Conservation (phyloP, 1,284 basidiomycete species). For the Marasmius sp. region DNA sequence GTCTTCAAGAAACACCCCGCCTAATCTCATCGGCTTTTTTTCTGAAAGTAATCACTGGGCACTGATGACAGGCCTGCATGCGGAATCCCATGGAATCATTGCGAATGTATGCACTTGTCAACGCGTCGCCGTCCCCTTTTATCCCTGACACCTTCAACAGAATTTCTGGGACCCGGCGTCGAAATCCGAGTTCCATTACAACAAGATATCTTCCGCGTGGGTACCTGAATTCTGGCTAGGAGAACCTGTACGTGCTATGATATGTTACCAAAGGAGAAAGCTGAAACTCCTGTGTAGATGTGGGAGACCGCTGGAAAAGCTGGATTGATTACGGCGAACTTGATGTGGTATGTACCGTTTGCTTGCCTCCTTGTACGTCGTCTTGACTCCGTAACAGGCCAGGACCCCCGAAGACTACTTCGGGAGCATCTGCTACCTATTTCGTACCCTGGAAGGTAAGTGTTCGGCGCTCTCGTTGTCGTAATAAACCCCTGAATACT, state of each 20-base stretch:
- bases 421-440: slow-evolving; percentile 69
- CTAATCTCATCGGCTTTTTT: neutral
- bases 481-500: neutral
- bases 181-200: slow-evolving; percentile 69
- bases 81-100: slow-evolving; percentile 87
- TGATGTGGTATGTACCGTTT: slow-evolving; percentile 75
- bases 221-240: slow-evolving; percentile 82
- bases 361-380: neutral
- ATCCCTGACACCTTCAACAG: slow-evolving; percentile 33
- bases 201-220: slow-evolving; percentile 59
- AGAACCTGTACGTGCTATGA: slow-evolving; percentile 64
- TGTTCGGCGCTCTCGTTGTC: neutral
- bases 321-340: slow-evolving; percentile 76
- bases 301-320: slow-evolving; percentile 84
- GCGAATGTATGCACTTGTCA: slow-evolving; percentile 63
- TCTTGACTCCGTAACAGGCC: slow-evolving; percentile 53
- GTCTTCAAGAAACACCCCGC: neutral
- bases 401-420: slow-evolving; percentile 70
- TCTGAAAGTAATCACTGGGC: slow-evolving; percentile 79
- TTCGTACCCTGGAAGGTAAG: slow-evolving; percentile 75
- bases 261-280: neutral
- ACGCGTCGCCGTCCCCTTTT: neutral
- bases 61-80: slow-evolving; percentile 84
- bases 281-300: slow-evolving; percentile 48
- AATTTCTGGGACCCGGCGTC: slow-evolving; percentile 83